Percentiles rank a stretch among this genome's conserved stretches.
These are phyloP conservation scores for Amorphotheca resinae DNA, from an alignment of 495 filamentous ascomycete genomes.

Conservation along the genomic window DNA sequence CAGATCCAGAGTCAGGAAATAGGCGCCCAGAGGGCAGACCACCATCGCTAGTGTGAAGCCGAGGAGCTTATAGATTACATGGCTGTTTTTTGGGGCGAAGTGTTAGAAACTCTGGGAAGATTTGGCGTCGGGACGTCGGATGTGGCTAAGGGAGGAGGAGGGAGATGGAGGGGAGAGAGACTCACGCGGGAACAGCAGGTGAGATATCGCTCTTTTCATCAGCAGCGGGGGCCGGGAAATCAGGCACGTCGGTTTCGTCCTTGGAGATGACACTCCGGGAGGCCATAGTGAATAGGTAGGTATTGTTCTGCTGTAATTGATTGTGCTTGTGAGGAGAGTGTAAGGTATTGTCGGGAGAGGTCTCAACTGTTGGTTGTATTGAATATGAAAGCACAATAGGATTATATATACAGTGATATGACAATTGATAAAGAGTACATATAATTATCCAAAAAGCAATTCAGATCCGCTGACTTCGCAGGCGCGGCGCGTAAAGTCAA, in stretches of 20 bases:
- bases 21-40: slow-evolving; percentile 66
- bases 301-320: neutral
- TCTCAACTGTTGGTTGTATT: too few relatives aligned
- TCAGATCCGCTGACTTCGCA: slow-evolving; percentile 11
- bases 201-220: slow-evolving; percentile 37
- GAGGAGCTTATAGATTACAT: slow-evolving; percentile 81
- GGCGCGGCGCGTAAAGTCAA: neutral
- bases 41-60: slow-evolving; percentile 90
- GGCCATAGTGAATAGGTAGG: slow-evolving; percentile 47
- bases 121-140: too few relatives aligned
- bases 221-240: neutral
- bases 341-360: too few relatives aligned
- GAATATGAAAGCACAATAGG: neutral
- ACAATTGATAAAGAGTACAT: too few relatives aligned
- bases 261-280: slow-evolving; percentile 42
- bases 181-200: slow-evolving; percentile 65
- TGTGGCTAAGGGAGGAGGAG: too few relatives aligned
- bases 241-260: too few relatives aligned
- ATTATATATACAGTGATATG: too few relatives aligned
- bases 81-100: slow-evolving; percentile 1
- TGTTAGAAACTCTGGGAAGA: too few relatives aligned
- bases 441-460: too few relatives aligned
- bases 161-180: slow-evolving; percentile 16
- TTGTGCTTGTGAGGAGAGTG: neutral
- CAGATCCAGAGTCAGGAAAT: slow-evolving; percentile 66